Evolutionary conservation across 176 grass and related monocot genomes (phyloP).

Genomic region (Otatea glauca): DNA sequence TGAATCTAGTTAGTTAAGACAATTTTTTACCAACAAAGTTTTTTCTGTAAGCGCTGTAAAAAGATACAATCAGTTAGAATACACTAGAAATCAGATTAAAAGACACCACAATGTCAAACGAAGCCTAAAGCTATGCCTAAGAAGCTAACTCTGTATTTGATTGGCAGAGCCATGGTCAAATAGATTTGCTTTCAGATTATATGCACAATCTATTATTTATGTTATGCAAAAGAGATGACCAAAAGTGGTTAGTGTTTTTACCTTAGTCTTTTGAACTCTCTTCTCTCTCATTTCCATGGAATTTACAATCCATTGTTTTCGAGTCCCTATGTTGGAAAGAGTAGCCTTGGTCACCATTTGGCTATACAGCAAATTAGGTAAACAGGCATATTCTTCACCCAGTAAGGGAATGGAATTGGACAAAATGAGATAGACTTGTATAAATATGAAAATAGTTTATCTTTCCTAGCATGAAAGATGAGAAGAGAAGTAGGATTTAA

Average conservation of each 20-base stretch:
- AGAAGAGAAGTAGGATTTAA: background rate
- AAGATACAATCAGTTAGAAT: background rate
- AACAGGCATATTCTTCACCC: background rate
- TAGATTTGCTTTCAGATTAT: no score
- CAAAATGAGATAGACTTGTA: background rate
- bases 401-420: background rate
- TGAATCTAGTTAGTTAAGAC: background rate
- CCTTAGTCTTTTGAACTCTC: background rate
- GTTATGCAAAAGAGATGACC: no score
- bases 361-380: background rate
- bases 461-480: slow-evolving; percentile 10
- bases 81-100: background rate
- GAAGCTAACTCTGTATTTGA: background rate
- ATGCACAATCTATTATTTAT: no score
- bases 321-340: background rate
- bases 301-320: background rate
- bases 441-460: background rate
- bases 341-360: background rate
- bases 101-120: background rate
- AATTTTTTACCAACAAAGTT: background rate
- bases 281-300: background rate
- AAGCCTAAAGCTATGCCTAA: background rate
- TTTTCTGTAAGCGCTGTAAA: background rate
- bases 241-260: no score
- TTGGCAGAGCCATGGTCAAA: slow-evolving; percentile 2